Evolutionary conservation across 2,329 filamentous ascomycete genomes (phyloP), one percentile per base, ranked within the genome.

Genomic region (Elsinoe ampelina): DNA sequence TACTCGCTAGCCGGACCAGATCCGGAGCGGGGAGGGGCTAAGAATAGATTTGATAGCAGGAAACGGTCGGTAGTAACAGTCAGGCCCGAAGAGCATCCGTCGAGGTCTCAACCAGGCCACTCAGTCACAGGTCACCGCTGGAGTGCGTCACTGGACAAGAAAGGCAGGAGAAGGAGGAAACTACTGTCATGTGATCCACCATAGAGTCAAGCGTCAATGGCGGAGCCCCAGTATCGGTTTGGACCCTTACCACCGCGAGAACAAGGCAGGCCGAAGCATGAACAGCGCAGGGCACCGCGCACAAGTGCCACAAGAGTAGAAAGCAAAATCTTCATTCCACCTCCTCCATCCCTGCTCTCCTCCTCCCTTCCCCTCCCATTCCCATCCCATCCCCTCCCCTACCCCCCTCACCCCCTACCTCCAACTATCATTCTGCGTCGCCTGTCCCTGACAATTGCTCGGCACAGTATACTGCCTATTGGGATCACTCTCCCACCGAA

Each of bases 401-500:
- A 4, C 39, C 5, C 13, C 19, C 10, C 11, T 20, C 19, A 2
- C 17, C 3, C 12, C 8, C 41, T 57, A 58, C 58, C 67, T 65
- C 73, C 74, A 77, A 6, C 59, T 68, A 58, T 72, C 70, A 54
- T 69, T 70, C 26, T 69, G 62, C 5, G 66, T 70, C 10, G 66
- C 66, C 4, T 64, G 65, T 4, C 63, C 65, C 5, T 67, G 64
- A 60, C 73, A 74, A 26, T 65, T 68, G 34, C 60, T 65, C 1
- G 71, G 68, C 15, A 77, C 72, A 0, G 68, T 72, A 58, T 70
- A 75, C 22, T 57, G 63, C 26, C 72, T 67, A 59, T 77, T 74
- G 3, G 73, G 70, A 61, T 85, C 84, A 50, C 71, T 73, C 72
- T 89, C 85, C 85, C 85, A 89, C 2, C 70, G 74, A 7, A 85